These are phyloP conservation scores for Fragilariopsis cylindrus DNA, from an alignment of 108 stramenopile species.

Conservation along the genomic window DNA sequence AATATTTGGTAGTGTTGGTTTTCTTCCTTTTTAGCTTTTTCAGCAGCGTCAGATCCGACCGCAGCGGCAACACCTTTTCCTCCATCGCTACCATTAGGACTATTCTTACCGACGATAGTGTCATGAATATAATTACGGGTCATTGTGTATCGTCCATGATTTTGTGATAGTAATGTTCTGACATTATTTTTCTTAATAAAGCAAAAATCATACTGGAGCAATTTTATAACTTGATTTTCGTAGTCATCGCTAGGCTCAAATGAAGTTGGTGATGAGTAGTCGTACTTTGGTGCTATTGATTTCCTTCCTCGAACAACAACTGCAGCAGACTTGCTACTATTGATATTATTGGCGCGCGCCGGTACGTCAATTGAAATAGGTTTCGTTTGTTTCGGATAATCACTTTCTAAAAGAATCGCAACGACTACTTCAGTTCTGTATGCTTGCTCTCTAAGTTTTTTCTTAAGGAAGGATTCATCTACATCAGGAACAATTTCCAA, in stretches of 20 bases:
- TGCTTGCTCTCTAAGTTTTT: slow-evolving; percentile 22
- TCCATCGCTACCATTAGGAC: background rate
- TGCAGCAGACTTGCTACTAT: background rate
- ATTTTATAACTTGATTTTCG: slow-evolving; percentile 10
- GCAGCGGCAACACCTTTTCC: background rate
- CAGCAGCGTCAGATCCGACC: slow-evolving; percentile 8
- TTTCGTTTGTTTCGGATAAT: slow-evolving; percentile 32
- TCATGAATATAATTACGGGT: slow-evolving; percentile 25
- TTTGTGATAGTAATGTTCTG: background rate
- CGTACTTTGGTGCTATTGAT: slow-evolving; percentile 27
- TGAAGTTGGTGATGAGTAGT: slow-evolving; percentile 35
- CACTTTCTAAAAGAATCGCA: slow-evolving; percentile 19
- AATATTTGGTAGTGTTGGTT: slow-evolving; percentile 11
- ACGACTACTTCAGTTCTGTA: slow-evolving; percentile 35
- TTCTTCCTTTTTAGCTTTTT: slow-evolving; percentile 24
- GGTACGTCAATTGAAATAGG: background rate
- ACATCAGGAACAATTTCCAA: slow-evolving; percentile 53
- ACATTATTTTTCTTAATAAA: slow-evolving; percentile 23
- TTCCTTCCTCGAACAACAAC: background rate
- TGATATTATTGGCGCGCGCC: background rate
- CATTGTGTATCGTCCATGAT: slow-evolving; percentile 36
- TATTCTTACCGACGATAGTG: slow-evolving; percentile 20
- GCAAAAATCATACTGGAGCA: slow-evolving; percentile 34
- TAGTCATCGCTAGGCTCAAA: slow-evolving; percentile 32
- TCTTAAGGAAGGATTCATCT: slow-evolving; percentile 9